Evolutionary conservation across 768 basidiomycete species (phyloP).

Genomic region (Suillus tomentosus): DNA sequence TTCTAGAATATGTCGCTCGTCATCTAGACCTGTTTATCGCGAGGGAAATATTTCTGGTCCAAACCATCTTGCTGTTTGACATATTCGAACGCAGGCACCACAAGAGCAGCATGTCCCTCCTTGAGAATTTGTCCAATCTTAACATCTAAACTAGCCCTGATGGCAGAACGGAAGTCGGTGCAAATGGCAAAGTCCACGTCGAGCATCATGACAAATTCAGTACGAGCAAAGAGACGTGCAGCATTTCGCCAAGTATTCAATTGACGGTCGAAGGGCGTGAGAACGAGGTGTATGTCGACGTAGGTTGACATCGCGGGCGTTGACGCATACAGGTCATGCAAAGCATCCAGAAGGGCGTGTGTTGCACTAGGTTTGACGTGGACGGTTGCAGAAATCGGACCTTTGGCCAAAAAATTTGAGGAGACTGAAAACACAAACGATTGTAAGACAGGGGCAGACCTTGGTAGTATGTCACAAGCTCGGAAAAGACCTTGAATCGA

Average conservation of each 20-base stretch:
- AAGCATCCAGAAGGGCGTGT: constrained; percentile 55
- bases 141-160: constrained; percentile 43
- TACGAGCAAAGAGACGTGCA: constrained; percentile 80
- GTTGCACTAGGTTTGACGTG: constrained; percentile 55
- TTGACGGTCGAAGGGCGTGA: constrained; percentile 79
- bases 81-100: constrained; percentile 89
- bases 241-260: constrained; percentile 91
- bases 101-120: constrained; percentile 68
- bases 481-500: constrained; percentile 71
- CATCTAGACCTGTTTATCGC: constrained; percentile 59
- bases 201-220: constrained; percentile 86
- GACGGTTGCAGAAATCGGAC: constrained; percentile 83
- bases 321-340: constrained; percentile 68
- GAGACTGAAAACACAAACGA: not conserved
- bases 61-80: constrained; percentile 62
- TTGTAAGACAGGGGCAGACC: constrained; percentile 43
- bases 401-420: constrained; percentile 36
- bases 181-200: constrained; percentile 88
- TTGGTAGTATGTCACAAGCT: constrained; percentile 73
- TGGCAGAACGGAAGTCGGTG: constrained; percentile 70
- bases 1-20: not conserved
- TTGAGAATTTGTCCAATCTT: constrained; percentile 46
- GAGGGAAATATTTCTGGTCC: constrained; percentile 61
- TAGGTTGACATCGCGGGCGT: constrained; percentile 63
- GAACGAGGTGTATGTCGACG: constrained; percentile 85